Evolutionary conservation across 306 rosid genomes (phyloP).

Genomic region (Crotalaria pallida): DNA sequence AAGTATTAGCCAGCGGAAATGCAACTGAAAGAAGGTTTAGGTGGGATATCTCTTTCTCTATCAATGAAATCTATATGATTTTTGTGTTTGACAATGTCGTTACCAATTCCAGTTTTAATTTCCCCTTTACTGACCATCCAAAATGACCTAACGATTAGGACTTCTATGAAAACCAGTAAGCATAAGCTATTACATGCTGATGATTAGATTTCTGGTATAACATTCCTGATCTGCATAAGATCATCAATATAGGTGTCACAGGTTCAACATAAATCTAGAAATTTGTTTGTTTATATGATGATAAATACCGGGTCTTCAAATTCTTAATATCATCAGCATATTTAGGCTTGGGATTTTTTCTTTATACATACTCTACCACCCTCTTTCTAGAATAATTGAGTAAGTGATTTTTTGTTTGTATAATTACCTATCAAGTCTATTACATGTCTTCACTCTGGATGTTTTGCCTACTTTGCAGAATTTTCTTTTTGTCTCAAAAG

Average conservation of each 20-base stretch:
- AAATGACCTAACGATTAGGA: neutral
- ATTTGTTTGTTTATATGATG: neutral
- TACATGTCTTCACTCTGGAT: no score
- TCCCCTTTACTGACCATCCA: neutral
- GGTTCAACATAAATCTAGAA: neutral
- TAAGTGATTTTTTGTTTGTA: no score
- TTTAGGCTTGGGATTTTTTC: no score
- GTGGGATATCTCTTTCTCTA: conserved; percentile 29
- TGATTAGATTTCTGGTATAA: neutral
- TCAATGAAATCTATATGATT: conserved; percentile 2
- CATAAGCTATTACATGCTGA: neutral
- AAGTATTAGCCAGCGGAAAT: conserved; percentile 96
- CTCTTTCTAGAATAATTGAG: no score
- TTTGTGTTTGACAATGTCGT: conserved; percentile 6
- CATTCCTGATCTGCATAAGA: neutral
- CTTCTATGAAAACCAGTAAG: neutral
- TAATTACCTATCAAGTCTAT: no score
- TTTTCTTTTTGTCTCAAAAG: no score
- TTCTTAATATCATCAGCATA: neutral
- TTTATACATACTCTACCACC: no score
- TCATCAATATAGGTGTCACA: neutral
- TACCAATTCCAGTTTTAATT: neutral
- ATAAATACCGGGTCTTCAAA: neutral
- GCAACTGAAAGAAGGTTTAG: conserved; percentile 98
- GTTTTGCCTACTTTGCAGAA: no score